Conservation (phyloP, 2,329 filamentous ascomycete genomes). For the Xylaria arbuscula region DNA sequence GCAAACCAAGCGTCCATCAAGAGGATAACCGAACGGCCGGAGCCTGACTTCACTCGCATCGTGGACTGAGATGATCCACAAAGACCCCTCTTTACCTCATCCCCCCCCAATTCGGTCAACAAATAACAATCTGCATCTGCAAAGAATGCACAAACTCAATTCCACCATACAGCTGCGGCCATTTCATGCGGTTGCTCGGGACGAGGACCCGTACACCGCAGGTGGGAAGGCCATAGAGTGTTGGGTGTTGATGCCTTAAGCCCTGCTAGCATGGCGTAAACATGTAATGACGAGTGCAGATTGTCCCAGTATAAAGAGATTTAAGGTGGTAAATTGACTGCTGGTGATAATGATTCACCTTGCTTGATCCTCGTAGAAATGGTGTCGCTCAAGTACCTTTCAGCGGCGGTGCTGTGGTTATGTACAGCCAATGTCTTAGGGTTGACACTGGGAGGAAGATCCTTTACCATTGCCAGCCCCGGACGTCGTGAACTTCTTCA, state of each 20-base stretch:
- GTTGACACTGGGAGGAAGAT: conserved; percentile 20
- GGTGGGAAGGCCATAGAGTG: background rate
- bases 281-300: background rate
- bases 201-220: conserved; percentile 30
- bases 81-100: background rate
- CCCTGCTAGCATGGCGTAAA: background rate
- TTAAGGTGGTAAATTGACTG: background rate
- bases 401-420: conserved; percentile 13
- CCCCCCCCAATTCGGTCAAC: conserved; percentile 15
- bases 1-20: conserved; percentile 23
- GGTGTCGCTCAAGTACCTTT: conserved; percentile 26
- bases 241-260: conserved; percentile 1
- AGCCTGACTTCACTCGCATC: conserved; percentile 9
- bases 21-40: conserved; percentile 20
- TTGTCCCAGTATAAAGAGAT: conserved; percentile 13
- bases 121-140: conserved; percentile 9
- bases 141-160: conserved; percentile 27
- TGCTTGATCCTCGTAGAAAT: conserved; percentile 14
- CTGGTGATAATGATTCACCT: background rate
- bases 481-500: conserved; percentile 32
- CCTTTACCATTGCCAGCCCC: conserved; percentile 24
- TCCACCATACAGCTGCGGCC: conserved; percentile 33
- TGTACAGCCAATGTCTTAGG: conserved; percentile 15
- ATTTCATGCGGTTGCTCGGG: conserved; percentile 28
- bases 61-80: conserved; percentile 15